Percentiles rank a stretch among this genome's conserved stretches.
phyloP scores from a whole-genome alignment of 768 basidiomycete species.

The Polyporus arcularius region DNA sequence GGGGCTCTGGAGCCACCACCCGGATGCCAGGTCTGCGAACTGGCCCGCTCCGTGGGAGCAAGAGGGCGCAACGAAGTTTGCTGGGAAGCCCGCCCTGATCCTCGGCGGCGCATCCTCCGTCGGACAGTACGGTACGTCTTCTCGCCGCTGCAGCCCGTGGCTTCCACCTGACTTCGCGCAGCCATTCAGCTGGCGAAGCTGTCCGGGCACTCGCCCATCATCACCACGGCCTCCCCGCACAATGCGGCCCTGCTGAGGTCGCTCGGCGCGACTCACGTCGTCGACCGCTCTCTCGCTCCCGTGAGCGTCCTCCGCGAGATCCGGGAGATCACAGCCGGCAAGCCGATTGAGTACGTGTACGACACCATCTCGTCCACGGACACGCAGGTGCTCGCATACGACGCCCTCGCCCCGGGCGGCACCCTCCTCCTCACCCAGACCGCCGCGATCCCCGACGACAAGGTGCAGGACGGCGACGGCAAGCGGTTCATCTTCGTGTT shows the following conservation, averaged over 20 bases:
- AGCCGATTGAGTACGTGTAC: constrained; percentile 24
- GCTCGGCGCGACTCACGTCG: constrained; percentile 27
- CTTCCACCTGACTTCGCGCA: neutral
- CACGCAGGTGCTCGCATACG: constrained; percentile 24
- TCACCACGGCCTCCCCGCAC: constrained; percentile 19
- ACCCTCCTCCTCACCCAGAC: constrained; percentile 15
- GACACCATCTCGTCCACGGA: constrained; percentile 24
- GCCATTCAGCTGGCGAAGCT: constrained; percentile 21
- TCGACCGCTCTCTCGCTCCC: constrained; percentile 23
- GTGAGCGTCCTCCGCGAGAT: constrained; percentile 10
- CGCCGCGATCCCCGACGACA: neutral
- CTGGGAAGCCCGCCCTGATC: constrained; percentile 28
- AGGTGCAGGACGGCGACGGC: constrained; percentile 7
- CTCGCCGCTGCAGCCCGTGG: too few relatives aligned
- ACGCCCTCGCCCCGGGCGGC: constrained; percentile 26
- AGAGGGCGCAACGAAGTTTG: constrained; percentile 21
- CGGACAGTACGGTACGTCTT: constrained; percentile 21
- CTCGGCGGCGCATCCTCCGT: constrained; percentile 32
- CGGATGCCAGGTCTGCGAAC: constrained; percentile 4
- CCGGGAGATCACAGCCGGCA: constrained; percentile 14
- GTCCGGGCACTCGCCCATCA: constrained; percentile 18
- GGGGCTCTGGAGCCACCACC: constrained; percentile 34
- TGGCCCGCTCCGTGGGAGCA: constrained; percentile 27
- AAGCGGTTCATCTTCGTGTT: constrained; percentile 2
- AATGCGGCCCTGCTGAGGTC: constrained; percentile 10